Base-by-base conservation (phyloP, 176 grass and related monocot species). In the Avena insularis region DNA sequence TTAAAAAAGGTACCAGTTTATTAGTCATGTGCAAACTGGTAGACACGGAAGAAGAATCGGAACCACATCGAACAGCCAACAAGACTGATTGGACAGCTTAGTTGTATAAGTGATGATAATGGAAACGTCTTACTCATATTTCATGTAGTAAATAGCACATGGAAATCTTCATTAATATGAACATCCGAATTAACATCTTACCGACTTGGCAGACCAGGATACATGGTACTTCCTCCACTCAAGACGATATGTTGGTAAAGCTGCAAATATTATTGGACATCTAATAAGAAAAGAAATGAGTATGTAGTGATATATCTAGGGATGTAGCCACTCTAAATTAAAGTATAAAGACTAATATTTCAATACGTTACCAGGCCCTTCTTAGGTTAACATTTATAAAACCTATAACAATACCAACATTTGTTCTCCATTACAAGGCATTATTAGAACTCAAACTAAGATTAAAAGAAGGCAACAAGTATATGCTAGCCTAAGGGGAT, bases 181-280 rank as follows among this genome's bases (percentile, higher is more conserved):
- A 53, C 51, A 62, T 23, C 1, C 71, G 5, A 40, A 85, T 31
- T 83, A 66, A 33, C 60, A 62, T 88, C 80, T 82, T 89, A 94
- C 97, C 97, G 75, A 79, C 97, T 98, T 79, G 94, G 97, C 21
- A 98, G 82, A 82, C 97, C 94, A 96, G 94, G 94, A 86, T 94
- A 98, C 94, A 94, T 96, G 75, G 97, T 96, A 87, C 92, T 98
- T 87, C 97, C 94, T 67, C 97, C 97, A 91, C 94, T 98, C 6
- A 98, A 85, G 75, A 98, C 97, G 7, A 98, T 94, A 82, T 96
- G 94, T 86, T 96, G 90, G 63, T 96, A 98, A 77, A 98, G 89
- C 94, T 98, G 87, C 19, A 31, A 90, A 90, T 77, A 72, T 83
- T 80, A 91, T 69, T 51, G 51, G 59, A 79, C n/a, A 75, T 43